Base-by-base conservation (phyloP, 495 filamentous ascomycete species). In the Coniosporium apollinis region DNA sequence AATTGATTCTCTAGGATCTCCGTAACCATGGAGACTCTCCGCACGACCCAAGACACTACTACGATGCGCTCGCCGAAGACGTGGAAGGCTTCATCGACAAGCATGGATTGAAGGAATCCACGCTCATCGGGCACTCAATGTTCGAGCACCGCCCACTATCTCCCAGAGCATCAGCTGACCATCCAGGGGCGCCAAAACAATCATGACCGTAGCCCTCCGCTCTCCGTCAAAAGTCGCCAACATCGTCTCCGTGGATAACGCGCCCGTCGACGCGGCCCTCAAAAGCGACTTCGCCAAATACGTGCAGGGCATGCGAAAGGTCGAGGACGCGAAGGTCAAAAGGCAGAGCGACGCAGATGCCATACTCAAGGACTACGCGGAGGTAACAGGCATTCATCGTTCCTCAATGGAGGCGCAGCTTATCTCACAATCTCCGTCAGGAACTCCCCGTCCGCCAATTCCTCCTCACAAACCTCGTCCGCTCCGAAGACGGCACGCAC, bases 81-180 rank as follows among this genome's bases (percentile, higher is more conserved):
- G 72, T 94, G 5, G 72, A 74, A 34, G 62, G 70, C 38, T 96
- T 97, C 56, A 78, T 97, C 37, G 43, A 67, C 1, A 55, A 81
- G 34, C 79, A 91, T 55, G 65, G 65, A 2, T 64, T 96, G 20
- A 61, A 67, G 22, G 61, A 77, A 19, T 60, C 72, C 2, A 81
- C 80, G 0, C 58, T 97, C 4, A 85, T 97, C 46, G 89, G 89
- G 0, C 89, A 97, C 60, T 94, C 86, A 1, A 97, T 97, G 87
- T 86, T 60, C 40, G 71, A 26, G 13, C 19, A 33, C 15, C 2
- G 5, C 3, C 34, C 22, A 28, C 2, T 5, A 22, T 8, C 11
- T 11, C 28, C 11, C 16, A 2, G 22, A 18, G 25, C 15, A 42
- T 18, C 8, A 6, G 33, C 25, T 37, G 35, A 42, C 21, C 9